phyloP scores from a whole-genome alignment of 2,329 filamentous ascomycete genomes.

The Pezicula carpinea region DNA sequence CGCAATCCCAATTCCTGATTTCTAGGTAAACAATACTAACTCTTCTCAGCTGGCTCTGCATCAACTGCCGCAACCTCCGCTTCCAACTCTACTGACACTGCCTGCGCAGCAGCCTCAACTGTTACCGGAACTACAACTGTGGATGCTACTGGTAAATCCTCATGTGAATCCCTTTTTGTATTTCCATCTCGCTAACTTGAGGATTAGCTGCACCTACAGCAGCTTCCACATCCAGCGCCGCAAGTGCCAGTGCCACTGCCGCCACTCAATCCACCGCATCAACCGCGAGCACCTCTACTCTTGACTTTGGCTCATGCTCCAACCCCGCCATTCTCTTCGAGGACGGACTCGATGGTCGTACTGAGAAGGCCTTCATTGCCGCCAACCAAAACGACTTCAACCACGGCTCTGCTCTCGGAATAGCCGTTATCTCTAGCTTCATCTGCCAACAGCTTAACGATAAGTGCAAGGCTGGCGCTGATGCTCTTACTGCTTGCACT shows the following conservation, averaged over 20 bases:
- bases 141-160: background rate
- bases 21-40: conserved; percentile 2
- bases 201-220: conserved; percentile 6
- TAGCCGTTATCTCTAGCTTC: conserved; percentile 42
- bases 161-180: background rate
- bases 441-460: conserved; percentile 35
- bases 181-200: background rate
- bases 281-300: conserved; percentile 7
- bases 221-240: conserved; percentile 12
- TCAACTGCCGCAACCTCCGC: conserved; percentile 4
- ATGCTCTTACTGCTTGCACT: conserved; percentile 15
- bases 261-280: conserved; percentile 5
- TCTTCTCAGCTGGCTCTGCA: conserved; percentile 1
- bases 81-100: conserved; percentile 13
- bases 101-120: background rate
- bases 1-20: conserved; percentile 15
- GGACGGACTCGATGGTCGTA: conserved; percentile 39
- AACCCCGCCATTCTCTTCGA: conserved; percentile 39
- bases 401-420: conserved; percentile 42
- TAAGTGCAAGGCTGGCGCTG: conserved; percentile 15
- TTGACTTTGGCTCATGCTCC: conserved; percentile 37
- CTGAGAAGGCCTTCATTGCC: conserved; percentile 37
- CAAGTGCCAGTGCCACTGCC: conserved; percentile 2
- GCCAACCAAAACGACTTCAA: conserved; percentile 37
- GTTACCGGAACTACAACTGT: conserved; percentile 2